These are phyloP conservation scores for Aspergillus floridensis DNA, from an alignment of 2,329 filamentous ascomycete species.

Conservation along the genomic window DNA sequence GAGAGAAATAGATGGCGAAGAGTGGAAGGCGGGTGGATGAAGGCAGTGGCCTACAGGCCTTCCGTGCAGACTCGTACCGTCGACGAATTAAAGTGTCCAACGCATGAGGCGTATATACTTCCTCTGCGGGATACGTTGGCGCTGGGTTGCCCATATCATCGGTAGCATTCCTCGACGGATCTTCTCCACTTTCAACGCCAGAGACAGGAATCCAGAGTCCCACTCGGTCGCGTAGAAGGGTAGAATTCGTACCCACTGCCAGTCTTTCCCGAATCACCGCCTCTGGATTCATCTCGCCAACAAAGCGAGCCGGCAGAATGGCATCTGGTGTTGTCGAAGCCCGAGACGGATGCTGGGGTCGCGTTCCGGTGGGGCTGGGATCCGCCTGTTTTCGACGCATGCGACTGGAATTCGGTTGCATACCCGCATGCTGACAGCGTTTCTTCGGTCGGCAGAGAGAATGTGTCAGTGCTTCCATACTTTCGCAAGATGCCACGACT, in stretches of 20 bases:
- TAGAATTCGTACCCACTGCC: conserved; percentile 19
- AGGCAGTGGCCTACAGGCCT: conserved; percentile 33
- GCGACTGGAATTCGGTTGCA: conserved; percentile 2
- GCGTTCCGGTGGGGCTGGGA: background rate
- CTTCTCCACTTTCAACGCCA: background rate
- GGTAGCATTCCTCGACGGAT: background rate
- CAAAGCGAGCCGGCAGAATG: conserved; percentile 31
- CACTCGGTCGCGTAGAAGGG: conserved; percentile 28
- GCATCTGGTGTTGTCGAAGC: background rate
- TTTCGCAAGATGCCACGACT: no score
- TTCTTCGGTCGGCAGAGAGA: conserved; percentile 21
- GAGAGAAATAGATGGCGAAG: conserved; percentile 36
- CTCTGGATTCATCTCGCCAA: conserved; percentile 43
- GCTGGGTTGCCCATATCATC: conserved; percentile 16
- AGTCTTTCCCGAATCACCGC: conserved; percentile 36
- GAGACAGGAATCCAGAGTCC: conserved; percentile 34
- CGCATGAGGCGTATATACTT: background rate
- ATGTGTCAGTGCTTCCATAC: background rate
- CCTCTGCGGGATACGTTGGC: background rate
- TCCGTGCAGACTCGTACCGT: conserved; percentile 24
- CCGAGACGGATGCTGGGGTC: background rate
- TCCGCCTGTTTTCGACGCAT: background rate
- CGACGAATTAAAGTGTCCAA: conserved; percentile 9
- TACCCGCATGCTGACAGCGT: conserved; percentile 32
- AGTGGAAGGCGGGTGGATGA: conserved; percentile 31